Evolutionary conservation across 148 eudicot species (phyloP).

Genomic region (Spergularia marina): DNA sequence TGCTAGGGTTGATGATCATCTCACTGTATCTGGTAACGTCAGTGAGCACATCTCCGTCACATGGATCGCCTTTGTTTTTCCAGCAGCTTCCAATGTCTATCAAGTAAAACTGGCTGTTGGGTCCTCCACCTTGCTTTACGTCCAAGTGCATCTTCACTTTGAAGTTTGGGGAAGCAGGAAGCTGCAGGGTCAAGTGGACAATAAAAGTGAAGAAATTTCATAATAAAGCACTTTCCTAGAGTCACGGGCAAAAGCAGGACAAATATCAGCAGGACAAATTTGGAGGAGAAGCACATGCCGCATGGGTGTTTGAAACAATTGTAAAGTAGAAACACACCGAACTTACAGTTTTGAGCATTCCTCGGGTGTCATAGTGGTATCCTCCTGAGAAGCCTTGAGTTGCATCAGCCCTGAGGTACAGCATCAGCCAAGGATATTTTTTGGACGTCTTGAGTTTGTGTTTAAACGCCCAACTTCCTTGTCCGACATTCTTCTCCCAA

Average conservation of each 20-base stretch:
- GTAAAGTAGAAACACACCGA: too few relatives aligned
- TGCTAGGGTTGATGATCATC: constrained; percentile 80
- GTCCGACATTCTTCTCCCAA: constrained; percentile 54
- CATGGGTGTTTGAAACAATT: neutral
- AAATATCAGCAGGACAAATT: neutral
- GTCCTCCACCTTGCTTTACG: constrained; percentile 75
- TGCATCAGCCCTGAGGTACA: constrained; percentile 64
- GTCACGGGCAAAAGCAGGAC: constrained; percentile 12
- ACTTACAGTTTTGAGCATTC: constrained; percentile 65
- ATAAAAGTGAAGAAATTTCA: neutral
- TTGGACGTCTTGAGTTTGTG: constrained; percentile 56
- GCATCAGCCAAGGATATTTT: constrained; percentile 62
- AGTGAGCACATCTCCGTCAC: constrained; percentile 69
- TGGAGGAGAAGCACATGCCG: constrained; percentile 28
- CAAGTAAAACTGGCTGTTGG: constrained; percentile 82
- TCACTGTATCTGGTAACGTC: constrained; percentile 81
- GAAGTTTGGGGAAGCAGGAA: constrained; percentile 77
- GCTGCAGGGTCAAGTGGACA: constrained; percentile 34
- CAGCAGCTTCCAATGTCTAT: constrained; percentile 88
- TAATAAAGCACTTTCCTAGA: neutral
- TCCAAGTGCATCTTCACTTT: constrained; percentile 64
- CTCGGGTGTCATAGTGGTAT: constrained; percentile 59
- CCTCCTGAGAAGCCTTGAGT: constrained; percentile 59
- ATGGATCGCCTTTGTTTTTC: constrained; percentile 72
- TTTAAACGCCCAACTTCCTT: constrained; percentile 47